Evolutionary conservation across 2,329 filamentous ascomycete species (phyloP).

Genomic region (Fusarium sarcochroum): DNA sequence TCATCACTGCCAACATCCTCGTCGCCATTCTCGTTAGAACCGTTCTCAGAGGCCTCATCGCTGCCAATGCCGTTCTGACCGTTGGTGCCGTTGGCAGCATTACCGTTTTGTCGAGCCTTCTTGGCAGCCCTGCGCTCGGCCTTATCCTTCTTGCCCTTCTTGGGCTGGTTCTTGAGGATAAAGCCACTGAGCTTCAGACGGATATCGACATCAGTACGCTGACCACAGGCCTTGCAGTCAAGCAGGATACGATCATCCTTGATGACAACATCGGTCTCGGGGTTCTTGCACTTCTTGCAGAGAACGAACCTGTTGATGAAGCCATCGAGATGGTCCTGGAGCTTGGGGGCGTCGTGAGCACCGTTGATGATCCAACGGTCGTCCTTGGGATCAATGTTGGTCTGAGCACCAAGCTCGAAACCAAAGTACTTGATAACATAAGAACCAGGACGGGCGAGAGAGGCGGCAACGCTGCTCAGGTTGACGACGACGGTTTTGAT

Average conservation of each 20-base stretch:
- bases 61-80: slow-evolving; percentile 71
- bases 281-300: slow-evolving; percentile 99
- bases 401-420: slow-evolving; percentile 98
- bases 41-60: slow-evolving; percentile 66
- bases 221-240: slow-evolving; percentile 98
- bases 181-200: slow-evolving; percentile 97
- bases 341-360: slow-evolving; percentile 92
- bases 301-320: slow-evolving; percentile 99
- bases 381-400: slow-evolving; percentile 96
- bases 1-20: slow-evolving; percentile 87
- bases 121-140: slow-evolving; percentile 91
- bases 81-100: slow-evolving; percentile 59
- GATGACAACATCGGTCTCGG: slow-evolving; percentile 95
- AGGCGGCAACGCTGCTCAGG: slow-evolving; percentile 91
- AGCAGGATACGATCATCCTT: slow-evolving; percentile 93
- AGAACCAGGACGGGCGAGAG: slow-evolving; percentile 89
- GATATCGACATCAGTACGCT: slow-evolving; percentile 90
- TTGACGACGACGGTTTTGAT: slow-evolving; percentile 99
- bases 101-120: slow-evolving; percentile 81
- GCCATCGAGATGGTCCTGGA: slow-evolving; percentile 97
- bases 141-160: slow-evolving; percentile 98
- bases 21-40: slow-evolving; percentile 64
- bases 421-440: slow-evolving; percentile 99
- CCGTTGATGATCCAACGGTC: slow-evolving; percentile 99
- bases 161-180: slow-evolving; percentile 94